Percentiles rank a stretch among this genome's conserved stretches.
Evolutionary conservation across 495 filamentous ascomycete genomes (phyloP).

Genomic region (Echria macrotheca): DNA sequence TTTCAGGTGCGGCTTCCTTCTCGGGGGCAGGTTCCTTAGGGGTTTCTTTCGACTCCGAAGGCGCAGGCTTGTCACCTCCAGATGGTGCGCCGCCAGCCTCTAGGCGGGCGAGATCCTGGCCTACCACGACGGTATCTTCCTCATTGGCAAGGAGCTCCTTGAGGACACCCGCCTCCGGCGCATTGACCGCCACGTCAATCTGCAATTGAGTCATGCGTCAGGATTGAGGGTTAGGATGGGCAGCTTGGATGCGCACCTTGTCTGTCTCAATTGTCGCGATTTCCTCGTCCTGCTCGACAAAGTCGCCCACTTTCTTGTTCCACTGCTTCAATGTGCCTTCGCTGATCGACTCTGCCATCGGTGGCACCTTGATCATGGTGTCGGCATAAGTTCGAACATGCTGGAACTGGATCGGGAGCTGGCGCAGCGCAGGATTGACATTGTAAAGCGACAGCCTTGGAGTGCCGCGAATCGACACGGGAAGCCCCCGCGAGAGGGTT

Average conservation of each 20-base stretch:
- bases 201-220: slow-evolving; percentile 28
- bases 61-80: slow-evolving; percentile 44
- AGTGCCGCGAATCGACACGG: slow-evolving; percentile 43
- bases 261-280: slow-evolving; percentile 99
- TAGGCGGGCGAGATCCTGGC: slow-evolving; percentile 81
- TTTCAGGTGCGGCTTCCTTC: slow-evolving; percentile 50
- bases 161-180: slow-evolving; percentile 83
- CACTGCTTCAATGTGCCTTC: slow-evolving; percentile 97
- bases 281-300: slow-evolving; percentile 92
- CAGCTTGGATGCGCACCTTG: slow-evolving; percentile 57
- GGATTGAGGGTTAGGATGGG: not conserved
- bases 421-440: slow-evolving; percentile 33
- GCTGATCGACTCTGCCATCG: slow-evolving; percentile 98
- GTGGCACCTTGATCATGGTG: slow-evolving; percentile 82
- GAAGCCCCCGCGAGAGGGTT: slow-evolving; percentile 47
- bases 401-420: slow-evolving; percentile 42
- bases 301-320: slow-evolving; percentile 92
- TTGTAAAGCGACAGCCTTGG: slow-evolving; percentile 26
- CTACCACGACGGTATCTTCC: slow-evolving; percentile 92
- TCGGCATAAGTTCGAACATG: slow-evolving; percentile 62
- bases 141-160: slow-evolving; percentile 90
- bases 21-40: slow-evolving; percentile 39
- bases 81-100: slow-evolving; percentile 65
- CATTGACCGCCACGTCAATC: slow-evolving; percentile 96
- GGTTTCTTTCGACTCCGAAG: slow-evolving; percentile 55